phyloP scores from a whole-genome alignment of 805 yeast genomes.

The Wickerhamia fluorescens region DNA sequence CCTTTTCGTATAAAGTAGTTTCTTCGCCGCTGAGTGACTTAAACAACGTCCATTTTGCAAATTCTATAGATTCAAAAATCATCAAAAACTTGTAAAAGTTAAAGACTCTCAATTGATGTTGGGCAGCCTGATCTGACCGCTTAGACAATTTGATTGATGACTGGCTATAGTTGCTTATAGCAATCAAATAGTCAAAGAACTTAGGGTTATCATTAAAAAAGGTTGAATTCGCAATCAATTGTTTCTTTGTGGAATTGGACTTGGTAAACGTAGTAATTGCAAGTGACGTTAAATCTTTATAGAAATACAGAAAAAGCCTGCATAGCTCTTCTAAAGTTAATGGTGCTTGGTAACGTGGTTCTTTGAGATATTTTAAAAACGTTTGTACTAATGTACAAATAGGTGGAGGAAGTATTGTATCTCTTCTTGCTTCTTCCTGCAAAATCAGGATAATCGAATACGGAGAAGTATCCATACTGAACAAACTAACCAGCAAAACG shows the following conservation, averaged over 20 bases:
- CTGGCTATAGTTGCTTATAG: slow-evolving; percentile 34
- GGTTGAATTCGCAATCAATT: slow-evolving; percentile 22
- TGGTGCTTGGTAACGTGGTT: slow-evolving; percentile 38
- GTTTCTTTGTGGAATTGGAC: slow-evolving; percentile 33
- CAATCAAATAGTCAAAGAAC: slow-evolving; percentile 32
- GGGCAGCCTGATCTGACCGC: slow-evolving; percentile 30
- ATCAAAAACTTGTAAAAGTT: slow-evolving; percentile 33
- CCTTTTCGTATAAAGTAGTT: slow-evolving; percentile 28
- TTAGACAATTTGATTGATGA: slow-evolving; percentile 29
- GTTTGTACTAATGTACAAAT: slow-evolving; percentile 18
- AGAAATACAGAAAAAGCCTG: slow-evolving; percentile 25
- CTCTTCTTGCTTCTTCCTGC: slow-evolving; percentile 17
- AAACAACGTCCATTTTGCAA: slow-evolving; percentile 26
- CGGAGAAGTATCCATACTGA: no score
- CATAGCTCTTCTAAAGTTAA: slow-evolving; percentile 29
- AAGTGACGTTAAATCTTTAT: slow-evolving; percentile 31
- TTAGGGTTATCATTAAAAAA: slow-evolving; percentile 23
- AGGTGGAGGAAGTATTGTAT: slow-evolving; percentile 20
- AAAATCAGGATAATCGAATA: slow-evolving; percentile 6
- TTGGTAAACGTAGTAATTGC: slow-evolving; percentile 27
- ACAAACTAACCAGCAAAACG: no score
- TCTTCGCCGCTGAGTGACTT: slow-evolving; percentile 21
- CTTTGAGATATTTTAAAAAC: slow-evolving; percentile 31
- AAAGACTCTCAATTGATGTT: slow-evolving; percentile 33
- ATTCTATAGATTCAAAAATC: slow-evolving; percentile 26